Base-by-base conservation (phyloP, 2,329 filamentous ascomycete genomes). In the Hypoxylon sp. region DNA sequence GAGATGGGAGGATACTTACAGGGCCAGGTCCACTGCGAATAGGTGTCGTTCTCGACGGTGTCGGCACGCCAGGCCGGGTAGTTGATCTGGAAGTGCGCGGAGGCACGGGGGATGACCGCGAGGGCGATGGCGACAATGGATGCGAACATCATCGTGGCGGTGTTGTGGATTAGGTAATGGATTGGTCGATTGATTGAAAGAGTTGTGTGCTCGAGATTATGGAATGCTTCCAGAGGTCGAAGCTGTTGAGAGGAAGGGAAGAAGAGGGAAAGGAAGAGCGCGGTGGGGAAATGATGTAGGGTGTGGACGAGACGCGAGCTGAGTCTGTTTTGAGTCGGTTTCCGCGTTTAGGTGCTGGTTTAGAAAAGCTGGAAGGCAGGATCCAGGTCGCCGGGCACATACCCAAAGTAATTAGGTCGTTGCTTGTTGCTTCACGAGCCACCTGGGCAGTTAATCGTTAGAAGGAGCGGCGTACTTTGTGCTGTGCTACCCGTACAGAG, bases 41-140 rank as follows among this genome's bases (percentile, higher is more conserved):
- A 85, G 59, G 74, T 73, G 12, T 72, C 72, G 59, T 78, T 78
- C 28, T 74, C 74, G 40, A 86, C 79, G 0, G 82, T 83, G 72
- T 85, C 79, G 61, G 77, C 80, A 63, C 84, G 80, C 84, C 82
- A 85, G 2, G 72, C 50, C 3, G 84, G 84, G 71, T 83, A 85
- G 11, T 73, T 70, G 59, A 86, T 72, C 40, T 75, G 75, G 72
- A 85, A 86, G 74, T 86, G 84, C 40, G 83, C 84, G 20, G 78
- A 73, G 33, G 76, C 80, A 28, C 80, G 71, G 42, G 78, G 76
- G 32, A 71, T 73, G 18, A 74, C 73, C 32, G 76, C 75, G 28
- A 78, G 76, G 68, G 82, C 64, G 55, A 69, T 32, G 33, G 64
- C 26, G 20, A 70, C 28, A 24, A 63, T 12, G n/a, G 54, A 33